These are phyloP conservation scores for Spencermartinsiella europaea DNA, from an alignment of 805 yeast species.

Conservation along the genomic window DNA sequence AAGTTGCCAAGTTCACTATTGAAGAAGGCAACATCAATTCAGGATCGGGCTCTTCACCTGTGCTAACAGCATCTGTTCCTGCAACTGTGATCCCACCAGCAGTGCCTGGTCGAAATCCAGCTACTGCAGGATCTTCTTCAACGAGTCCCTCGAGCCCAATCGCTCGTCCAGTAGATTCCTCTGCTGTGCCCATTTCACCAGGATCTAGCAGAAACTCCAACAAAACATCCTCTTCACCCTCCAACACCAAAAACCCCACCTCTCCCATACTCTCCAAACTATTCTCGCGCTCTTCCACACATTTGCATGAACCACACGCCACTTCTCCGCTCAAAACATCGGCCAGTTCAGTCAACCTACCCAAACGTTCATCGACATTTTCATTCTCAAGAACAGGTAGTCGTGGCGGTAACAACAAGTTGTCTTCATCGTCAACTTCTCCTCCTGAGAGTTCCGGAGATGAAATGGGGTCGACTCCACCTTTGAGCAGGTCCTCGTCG, in stretches of 20 bases:
- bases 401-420: not conserved
- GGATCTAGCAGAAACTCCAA: too few relatives aligned
- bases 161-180: too few relatives aligned
- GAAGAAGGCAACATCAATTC: not conserved
- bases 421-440: not conserved
- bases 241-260: not conserved
- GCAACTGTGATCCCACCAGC: too few relatives aligned
- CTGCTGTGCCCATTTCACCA: too few relatives aligned
- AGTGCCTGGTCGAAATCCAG: not conserved
- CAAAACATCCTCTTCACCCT: too few relatives aligned
- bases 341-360: not conserved
- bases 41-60: too few relatives aligned
- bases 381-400: slow-evolving; percentile 1
- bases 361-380: slow-evolving; percentile 2
- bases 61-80: too few relatives aligned
- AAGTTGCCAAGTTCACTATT: not conserved
- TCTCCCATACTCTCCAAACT: not conserved
- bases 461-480: not conserved
- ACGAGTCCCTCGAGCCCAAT: too few relatives aligned
- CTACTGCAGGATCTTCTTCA: too few relatives aligned
- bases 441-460: not conserved
- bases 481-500: not conserved
- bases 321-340: not conserved
- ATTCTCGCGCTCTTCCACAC: slow-evolving; percentile 3
- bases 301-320: not conserved